A percentile compares a stretch with the other conserved stretches of the same genome.
Conservation (phyloP, 768 basidiomycete genomes). For the Leccinum obscurum region DNA sequence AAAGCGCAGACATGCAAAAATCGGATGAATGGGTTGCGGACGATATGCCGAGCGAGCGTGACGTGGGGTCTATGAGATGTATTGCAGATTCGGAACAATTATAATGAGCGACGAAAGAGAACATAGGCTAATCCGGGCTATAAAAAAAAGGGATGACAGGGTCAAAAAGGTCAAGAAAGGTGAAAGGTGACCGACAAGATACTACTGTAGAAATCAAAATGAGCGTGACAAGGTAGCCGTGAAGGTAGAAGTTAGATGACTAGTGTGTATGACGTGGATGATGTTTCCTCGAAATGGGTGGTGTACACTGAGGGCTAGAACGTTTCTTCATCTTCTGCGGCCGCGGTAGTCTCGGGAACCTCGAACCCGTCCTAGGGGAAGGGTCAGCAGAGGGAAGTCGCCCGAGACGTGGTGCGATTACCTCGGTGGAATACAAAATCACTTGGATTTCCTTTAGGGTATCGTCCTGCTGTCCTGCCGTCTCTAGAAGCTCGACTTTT, state of each 20-base stretch:
- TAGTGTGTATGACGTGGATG: constrained; percentile 12
- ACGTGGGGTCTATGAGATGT: constrained; percentile 23
- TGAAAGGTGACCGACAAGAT: constrained; percentile 9
- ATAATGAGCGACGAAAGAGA: constrained; percentile 21
- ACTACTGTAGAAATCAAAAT: constrained; percentile 16
- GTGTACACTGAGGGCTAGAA: constrained; percentile 43
- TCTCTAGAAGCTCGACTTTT: constrained; percentile 64
- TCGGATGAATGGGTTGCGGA: constrained; percentile 5
- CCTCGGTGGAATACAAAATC: constrained; percentile 95
- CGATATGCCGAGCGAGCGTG: not conserved
- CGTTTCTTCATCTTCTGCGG: constrained; percentile 80
- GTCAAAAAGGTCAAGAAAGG: constrained; percentile 12
- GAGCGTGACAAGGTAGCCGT: constrained; percentile 17
- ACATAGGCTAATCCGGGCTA: constrained; percentile 21
- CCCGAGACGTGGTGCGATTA: constrained; percentile 35
- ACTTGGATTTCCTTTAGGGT: constrained; percentile 80
- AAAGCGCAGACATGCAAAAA: constrained; percentile 12
- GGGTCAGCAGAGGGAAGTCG: constrained; percentile 10
- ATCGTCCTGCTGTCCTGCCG: constrained; percentile 54
- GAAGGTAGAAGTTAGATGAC: constrained; percentile 7
- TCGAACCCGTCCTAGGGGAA: constrained; percentile 83
- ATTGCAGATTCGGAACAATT: constrained; percentile 29
- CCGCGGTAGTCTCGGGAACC: constrained; percentile 64
- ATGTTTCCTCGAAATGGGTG: constrained; percentile 7
- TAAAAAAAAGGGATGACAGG: not conserved